Conservation (phyloP, 495 filamentous ascomycete genomes). For the Neurospora tetraspora region DNA sequence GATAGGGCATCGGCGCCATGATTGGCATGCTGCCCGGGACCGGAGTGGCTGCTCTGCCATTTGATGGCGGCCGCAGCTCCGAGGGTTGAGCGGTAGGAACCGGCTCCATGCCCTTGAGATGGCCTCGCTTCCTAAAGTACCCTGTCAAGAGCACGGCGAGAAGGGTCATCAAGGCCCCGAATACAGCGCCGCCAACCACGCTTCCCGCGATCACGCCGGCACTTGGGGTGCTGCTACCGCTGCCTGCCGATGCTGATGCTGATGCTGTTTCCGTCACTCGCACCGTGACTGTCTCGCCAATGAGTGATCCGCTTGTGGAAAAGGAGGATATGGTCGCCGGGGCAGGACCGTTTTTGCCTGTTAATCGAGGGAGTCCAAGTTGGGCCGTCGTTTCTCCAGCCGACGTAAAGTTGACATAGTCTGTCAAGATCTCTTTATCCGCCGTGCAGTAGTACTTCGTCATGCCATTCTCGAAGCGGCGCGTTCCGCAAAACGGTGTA, state of each 20-base stretch:
- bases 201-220: neutral
- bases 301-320: neutral
- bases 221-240: neutral
- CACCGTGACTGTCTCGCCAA: neutral
- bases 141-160: neutral
- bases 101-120: neutral
- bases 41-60: neutral
- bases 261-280: neutral
- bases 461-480: conserved; percentile 1
- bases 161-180: neutral
- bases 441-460: neutral
- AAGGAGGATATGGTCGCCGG: neutral
- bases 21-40: neutral
- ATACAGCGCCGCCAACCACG: neutral
- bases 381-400: neutral
- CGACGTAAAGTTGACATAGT: neutral
- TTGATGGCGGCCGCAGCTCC: neutral
- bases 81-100: neutral
- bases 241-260: neutral
- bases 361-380: neutral
- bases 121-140: neutral
- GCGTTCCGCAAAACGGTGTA: neutral
- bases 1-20: neutral
- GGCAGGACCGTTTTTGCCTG: conserved; percentile 1
- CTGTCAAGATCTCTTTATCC: neutral